Evolutionary conservation across 2,329 filamentous ascomycete genomes (phyloP).

Genomic region (Xylariaceae sp.): DNA sequence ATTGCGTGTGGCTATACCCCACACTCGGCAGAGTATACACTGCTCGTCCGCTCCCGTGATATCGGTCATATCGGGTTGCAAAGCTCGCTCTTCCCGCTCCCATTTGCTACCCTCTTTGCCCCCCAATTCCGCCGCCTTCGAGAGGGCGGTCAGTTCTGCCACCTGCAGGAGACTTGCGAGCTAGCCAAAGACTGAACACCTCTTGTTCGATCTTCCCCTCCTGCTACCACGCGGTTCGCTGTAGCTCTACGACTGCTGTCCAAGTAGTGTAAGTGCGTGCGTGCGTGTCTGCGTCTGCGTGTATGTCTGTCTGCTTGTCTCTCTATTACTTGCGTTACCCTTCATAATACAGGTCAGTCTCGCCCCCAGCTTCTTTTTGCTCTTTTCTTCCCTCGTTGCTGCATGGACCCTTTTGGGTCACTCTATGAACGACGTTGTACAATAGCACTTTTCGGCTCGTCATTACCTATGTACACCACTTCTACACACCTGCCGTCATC

Average conservation of each 20-base stretch:
- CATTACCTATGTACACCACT: slow-evolving; percentile 26
- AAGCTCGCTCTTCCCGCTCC: slow-evolving; percentile 24
- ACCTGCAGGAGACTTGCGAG: slow-evolving; percentile 28
- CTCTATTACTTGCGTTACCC: slow-evolving; percentile 30
- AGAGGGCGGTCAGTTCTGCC: slow-evolving; percentile 32
- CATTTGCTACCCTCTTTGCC: slow-evolving; percentile 33
- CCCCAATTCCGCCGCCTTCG: slow-evolving; percentile 28
- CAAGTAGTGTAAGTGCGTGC: slow-evolving; percentile 11
- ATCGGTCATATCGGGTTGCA: slow-evolving; percentile 32
- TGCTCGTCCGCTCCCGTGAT: slow-evolving; percentile 24
- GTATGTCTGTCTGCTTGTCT: too few relatives aligned
- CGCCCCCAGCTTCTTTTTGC: slow-evolving; percentile 22
- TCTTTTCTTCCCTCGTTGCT: slow-evolving; percentile 22
- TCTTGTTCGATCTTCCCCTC: slow-evolving; percentile 29
- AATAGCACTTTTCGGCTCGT: slow-evolving; percentile 28
- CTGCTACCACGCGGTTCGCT: slow-evolving; percentile 34
- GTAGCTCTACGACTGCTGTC: slow-evolving; percentile 30
- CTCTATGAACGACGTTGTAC: slow-evolving; percentile 34
- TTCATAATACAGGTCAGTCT: slow-evolving; percentile 37
- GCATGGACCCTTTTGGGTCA: slow-evolving; percentile 39
- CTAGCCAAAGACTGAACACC: slow-evolving; percentile 31
- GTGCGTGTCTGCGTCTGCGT: slow-evolving; percentile 20
- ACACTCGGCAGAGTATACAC: slow-evolving; percentile 24
- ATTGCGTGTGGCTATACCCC: slow-evolving; percentile 17
- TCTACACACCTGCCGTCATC: slow-evolving; percentile 25